Evolutionary conservation across 2,329 filamentous ascomycete genomes (phyloP), one percentile per base, ranked within the genome.

Genomic region (Diaporthe australafricana): DNA sequence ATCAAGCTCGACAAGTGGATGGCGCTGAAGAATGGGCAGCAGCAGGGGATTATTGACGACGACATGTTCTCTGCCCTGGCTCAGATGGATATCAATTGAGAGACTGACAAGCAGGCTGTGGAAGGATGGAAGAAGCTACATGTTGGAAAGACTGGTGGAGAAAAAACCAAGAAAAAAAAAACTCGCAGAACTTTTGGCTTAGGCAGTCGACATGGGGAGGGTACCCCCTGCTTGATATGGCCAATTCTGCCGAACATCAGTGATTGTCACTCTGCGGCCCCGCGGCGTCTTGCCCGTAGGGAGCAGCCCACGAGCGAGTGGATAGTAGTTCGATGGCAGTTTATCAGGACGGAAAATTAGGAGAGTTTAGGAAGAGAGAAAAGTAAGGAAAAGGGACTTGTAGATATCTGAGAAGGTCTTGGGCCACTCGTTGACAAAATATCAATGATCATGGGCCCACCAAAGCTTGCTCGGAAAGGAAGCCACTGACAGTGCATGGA

Each of bases 21-120:
- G 16, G n/a, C 20, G 22, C 57, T 35, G 1, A 60, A 12, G 25
- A 25, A 11, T 4, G 32, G 16, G 1, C n/a, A 47, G 32, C 30
- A 30, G 6, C 42, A 60, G n/a, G 42, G 16, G 0, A 25, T 16
- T 6, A 16, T 60, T 7, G 66, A 69, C 1, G 11, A 7, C 20
- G 66, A 60, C 40, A 69, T 60, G 66, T 8, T 69, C 16, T 69
- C 66, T 7, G 30, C 53, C 6, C 25, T 69, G 40, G 32, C 12
- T 17, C 25, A n/a, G n/a, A n/a, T n/a, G n/a, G n/a, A n/a, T n/a
- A n/a, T n/a, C n/a, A n/a, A n/a, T n/a, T 69, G 53, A 42, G 16
- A 57, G 20, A 25, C 0, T n/a, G 1, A 3, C 14, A 48, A 48
- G n/a, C 20, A 22, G 30, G 52, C 8, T n/a, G n/a, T 30, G 16